Base-by-base conservation (phyloP, 2,329 filamentous ascomycete genomes). In the Coleophoma cylindrospora region DNA sequence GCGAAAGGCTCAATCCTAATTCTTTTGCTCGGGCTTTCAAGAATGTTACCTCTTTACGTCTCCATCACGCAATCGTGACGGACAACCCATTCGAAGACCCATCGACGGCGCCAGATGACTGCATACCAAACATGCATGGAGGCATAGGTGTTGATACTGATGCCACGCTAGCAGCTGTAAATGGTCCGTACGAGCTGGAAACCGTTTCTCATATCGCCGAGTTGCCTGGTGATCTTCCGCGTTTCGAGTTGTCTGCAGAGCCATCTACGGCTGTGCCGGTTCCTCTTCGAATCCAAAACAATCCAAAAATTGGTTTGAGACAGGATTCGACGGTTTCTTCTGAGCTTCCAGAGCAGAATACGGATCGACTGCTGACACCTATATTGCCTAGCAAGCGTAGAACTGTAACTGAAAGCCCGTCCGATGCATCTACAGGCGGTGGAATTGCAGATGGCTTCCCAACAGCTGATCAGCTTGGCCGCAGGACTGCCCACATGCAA, bases 31-130 rank as follows among this genome's bases (percentile, higher is more conserved):
- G 55, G 19, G 40, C 56, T 6, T 59, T 59, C 32, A 45, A 44
- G 8, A 55, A 59, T 27, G 33, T 59, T n/a, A 51, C 45, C 32
- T 53, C 47, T 11, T 27, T 59, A 3, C 53, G 56, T 2, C 52
- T 59, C 10, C 55, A 59, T 45, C 52, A 59, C 38, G 50, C 53
- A 3, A 36, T 57, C 8, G 48, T 59, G 44, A 59, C 56, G 2
- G 41, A 51, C 9, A 43, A 44, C 40, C 54, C 54, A 4, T 59
- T 59, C 17, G 45, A 49, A n/a, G 54, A 54, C 10, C 12, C 17
- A 41, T 21, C 17, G 6, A 17, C 19, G 21, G 17, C 40, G 12
- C 10, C 40, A 22, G 11, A 43, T 7, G 22, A 41, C 6, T 21
- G 47, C 9, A 32, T 45, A 7, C 45, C 55, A 22, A 48, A 50